Conservation (phyloP, 192 early-diverging fungal genomes). For the Coemansia sp. region DNA sequence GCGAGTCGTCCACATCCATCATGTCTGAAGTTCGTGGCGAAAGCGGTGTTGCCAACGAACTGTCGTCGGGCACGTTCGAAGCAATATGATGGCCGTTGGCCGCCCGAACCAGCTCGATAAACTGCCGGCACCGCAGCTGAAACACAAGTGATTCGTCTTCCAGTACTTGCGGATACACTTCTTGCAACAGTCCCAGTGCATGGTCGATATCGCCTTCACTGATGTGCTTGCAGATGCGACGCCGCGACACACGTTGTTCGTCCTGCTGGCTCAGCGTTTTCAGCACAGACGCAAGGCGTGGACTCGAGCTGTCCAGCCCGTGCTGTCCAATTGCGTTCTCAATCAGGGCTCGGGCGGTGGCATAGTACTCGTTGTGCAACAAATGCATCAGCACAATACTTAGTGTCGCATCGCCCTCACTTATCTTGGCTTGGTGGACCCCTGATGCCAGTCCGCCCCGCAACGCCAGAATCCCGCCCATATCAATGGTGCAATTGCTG, state of each 20-base stretch:
- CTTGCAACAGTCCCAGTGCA: conserved; percentile 67
- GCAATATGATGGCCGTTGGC: conserved; percentile 39
- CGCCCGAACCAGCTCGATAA: conserved; percentile 77
- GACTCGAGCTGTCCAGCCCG: neutral
- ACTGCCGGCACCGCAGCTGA: conserved; percentile 78
- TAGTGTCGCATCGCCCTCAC: conserved; percentile 23
- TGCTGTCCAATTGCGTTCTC: conserved; percentile 40
- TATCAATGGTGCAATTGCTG: neutral
- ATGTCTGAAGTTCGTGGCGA: conserved; percentile 21
- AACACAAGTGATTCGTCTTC: conserved; percentile 69
- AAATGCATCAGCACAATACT: conserved; percentile 76
- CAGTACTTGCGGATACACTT: conserved; percentile 69
- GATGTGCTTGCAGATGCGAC: conserved; percentile 59
- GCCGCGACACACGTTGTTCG: conserved; percentile 28
- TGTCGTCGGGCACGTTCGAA: conserved; percentile 38
- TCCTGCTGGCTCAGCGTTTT: conserved; percentile 33
- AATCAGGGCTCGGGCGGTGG: conserved; percentile 71
- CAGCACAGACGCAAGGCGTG: conserved; percentile 22
- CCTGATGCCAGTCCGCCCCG: conserved; percentile 2
- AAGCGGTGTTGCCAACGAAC: conserved; percentile 20
- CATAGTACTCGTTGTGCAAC: conserved; percentile 78
- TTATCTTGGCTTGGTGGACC: conserved; percentile 1
- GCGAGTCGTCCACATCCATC: conserved; percentile 57
- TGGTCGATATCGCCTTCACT: conserved; percentile 71
- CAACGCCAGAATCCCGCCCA: conserved; percentile 5